Percentiles rank a stretch among this genome's conserved stretches.
phyloP scores from a whole-genome alignment of 129 eudicot species.

The Rutidosis leptorrhynchoides region DNA sequence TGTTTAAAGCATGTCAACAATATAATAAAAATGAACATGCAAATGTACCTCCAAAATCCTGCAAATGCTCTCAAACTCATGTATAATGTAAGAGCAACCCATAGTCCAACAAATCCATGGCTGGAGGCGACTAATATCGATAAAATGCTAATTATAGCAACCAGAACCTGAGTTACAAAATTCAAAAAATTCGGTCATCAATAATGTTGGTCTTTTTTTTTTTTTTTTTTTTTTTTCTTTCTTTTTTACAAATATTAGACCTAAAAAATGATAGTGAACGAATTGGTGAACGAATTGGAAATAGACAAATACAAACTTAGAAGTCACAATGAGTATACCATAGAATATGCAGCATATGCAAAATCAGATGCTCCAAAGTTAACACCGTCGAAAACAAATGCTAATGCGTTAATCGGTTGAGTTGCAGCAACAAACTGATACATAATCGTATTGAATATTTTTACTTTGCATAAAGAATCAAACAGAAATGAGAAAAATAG shows the following conservation, averaged over 20 bases:
- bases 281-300: background rate
- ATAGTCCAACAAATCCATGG: constrained; percentile 65
- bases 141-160: constrained; percentile 61
- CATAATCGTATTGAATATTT: background rate
- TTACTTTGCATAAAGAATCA: background rate
- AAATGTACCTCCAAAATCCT: constrained; percentile 77
- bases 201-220: background rate
- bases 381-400: constrained; percentile 85
- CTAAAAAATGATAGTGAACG: background rate
- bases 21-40: background rate
- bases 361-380: constrained; percentile 95
- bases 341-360: constrained; percentile 71
- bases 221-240: background rate
- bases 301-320: background rate
- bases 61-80: constrained; percentile 84
- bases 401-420: constrained; percentile 74
- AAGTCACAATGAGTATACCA: constrained; percentile 40
- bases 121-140: constrained; percentile 48
- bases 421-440: constrained; percentile 77
- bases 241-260: background rate
- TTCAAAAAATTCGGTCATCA: background rate
- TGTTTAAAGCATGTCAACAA: background rate
- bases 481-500: background rate
- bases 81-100: constrained; percentile 70
- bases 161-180: constrained; percentile 47